A percentile compares a stretch with the other conserved stretches of the same genome.
phyloP scores from a whole-genome alignment of 2,329 filamentous ascomycete species.

The Hortaea werneckii region DNA sequence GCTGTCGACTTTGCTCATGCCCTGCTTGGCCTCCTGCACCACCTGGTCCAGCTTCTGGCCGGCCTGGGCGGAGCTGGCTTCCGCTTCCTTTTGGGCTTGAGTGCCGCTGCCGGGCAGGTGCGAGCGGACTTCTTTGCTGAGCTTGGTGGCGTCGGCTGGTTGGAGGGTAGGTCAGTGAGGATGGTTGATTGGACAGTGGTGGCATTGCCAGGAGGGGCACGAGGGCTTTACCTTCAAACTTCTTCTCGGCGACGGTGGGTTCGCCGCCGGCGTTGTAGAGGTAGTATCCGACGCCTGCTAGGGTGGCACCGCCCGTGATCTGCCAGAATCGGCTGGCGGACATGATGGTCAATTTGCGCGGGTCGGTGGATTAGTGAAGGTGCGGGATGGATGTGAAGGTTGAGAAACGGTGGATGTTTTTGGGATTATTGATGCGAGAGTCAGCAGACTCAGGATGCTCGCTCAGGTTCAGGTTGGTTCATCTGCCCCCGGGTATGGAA shows the following conservation, averaged over 20 bases:
- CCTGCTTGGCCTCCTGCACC: constrained; percentile 8
- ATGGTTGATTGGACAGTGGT: too few relatives aligned
- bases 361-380: background rate
- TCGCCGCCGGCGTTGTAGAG: constrained; percentile 78
- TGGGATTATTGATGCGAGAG: too few relatives aligned
- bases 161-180: background rate
- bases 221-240: constrained; percentile 76
- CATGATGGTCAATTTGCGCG: constrained; percentile 3
- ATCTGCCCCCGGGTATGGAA: too few relatives aligned
- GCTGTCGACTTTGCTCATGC: constrained; percentile 12
- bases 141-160: constrained; percentile 65
- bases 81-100: constrained; percentile 24
- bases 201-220: too few relatives aligned
- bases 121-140: constrained; percentile 55
- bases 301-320: constrained; percentile 40
- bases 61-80: constrained; percentile 36
- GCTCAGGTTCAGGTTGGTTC: too few relatives aligned
- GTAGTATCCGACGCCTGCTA: constrained; percentile 70
- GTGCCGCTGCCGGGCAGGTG: constrained; percentile 49
- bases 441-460: too few relatives aligned
- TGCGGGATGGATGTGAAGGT: background rate
- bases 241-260: constrained; percentile 72
- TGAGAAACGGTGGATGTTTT: background rate
- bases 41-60: constrained; percentile 43
- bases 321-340: constrained; percentile 8